Percentiles rank a stretch among this genome's conserved stretches.
Evolutionary conservation across 805 yeast species (phyloP).

Genomic region (Candida morakotiae): DNA sequence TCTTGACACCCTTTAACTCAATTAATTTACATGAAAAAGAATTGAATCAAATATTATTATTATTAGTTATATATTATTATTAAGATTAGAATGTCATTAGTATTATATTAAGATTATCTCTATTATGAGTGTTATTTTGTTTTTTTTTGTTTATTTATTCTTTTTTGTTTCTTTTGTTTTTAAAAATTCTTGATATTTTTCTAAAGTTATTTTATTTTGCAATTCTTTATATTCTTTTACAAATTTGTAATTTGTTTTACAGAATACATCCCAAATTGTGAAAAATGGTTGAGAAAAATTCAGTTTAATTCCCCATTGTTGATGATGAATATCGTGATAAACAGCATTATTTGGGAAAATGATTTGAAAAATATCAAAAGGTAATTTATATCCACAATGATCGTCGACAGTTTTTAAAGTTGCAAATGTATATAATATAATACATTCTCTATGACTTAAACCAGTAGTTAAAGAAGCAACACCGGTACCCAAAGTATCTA

Average conservation of each 20-base stretch:
- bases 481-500: conserved; percentile 93
- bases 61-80: no score
- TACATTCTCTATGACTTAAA: conserved; percentile 72
- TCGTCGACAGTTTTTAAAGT: conserved; percentile 97
- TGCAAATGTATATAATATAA: conserved; percentile 75
- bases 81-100: background rate
- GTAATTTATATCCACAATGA: conserved; percentile 96
- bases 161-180: conserved; percentile 5
- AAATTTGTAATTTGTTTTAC: conserved; percentile 66
- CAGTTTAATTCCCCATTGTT: conserved; percentile 88
- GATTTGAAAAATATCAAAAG: conserved; percentile 85
- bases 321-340: conserved; percentile 97
- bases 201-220: conserved; percentile 65
- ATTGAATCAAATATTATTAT: no score
- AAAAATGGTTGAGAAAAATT: conserved; percentile 96
- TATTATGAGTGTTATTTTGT: background rate
- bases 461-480: conserved; percentile 61
- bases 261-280: conserved; percentile 81
- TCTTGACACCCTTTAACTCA: no score
- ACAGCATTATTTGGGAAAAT: conserved; percentile 93
- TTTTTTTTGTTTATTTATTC: conserved; percentile 3
- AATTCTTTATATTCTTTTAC: conserved; percentile 58
- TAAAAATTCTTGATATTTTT: conserved; percentile 58
- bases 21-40: no score
- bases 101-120: background rate